These are phyloP conservation scores for Macroventuria anomochaeta DNA, from an alignment of 2,329 filamentous ascomycete species.

Conservation along the genomic window DNA sequence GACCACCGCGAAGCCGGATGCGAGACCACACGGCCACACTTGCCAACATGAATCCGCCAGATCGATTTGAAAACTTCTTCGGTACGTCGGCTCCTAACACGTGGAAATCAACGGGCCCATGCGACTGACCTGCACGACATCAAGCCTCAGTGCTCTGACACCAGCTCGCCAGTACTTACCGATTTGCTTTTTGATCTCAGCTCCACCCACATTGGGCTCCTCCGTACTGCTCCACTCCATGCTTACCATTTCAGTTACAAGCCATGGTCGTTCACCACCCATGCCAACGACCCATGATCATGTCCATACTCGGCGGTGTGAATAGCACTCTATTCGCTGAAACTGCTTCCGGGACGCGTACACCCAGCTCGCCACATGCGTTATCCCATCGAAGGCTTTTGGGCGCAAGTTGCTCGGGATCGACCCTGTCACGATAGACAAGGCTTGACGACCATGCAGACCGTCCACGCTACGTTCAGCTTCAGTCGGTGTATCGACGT, in stretches of 20 bases:
- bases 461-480: neutral
- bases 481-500: neutral
- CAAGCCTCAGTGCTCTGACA: neutral
- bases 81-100: neutral
- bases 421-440: neutral
- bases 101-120: constrained; percentile 4
- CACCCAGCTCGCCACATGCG: neutral
- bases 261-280: neutral
- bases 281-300: neutral
- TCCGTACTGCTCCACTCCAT: neutral
- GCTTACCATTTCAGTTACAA: neutral
- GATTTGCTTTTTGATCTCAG: constrained; percentile 3
- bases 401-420: neutral
- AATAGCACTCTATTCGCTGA: neutral
- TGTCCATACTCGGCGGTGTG: neutral
- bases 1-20: neutral
- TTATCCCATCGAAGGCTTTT: neutral
- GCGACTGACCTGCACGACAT: neutral
- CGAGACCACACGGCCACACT: neutral
- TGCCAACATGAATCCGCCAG: neutral
- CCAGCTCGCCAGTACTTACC: neutral
- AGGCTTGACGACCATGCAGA: neutral
- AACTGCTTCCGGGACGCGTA: neutral
- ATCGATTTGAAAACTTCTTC: neutral
- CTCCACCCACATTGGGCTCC: neutral